Base-by-base conservation (phyloP, 2,329 filamentous ascomycete genomes). In the Leptographium flavum region DNA sequence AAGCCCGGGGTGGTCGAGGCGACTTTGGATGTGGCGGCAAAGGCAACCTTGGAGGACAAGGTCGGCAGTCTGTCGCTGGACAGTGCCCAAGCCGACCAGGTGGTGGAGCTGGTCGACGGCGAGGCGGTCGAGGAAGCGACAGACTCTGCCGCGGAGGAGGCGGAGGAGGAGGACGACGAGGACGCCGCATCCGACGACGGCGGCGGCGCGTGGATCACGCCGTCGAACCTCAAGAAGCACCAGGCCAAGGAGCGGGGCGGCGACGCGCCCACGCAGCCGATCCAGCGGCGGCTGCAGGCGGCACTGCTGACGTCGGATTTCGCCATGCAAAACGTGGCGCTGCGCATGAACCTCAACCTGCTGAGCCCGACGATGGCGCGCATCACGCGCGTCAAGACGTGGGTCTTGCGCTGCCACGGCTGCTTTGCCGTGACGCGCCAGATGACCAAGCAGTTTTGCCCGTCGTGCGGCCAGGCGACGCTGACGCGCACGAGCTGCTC, bases 291-390 rank as follows among this genome's bases (percentile, higher is more conserved):
- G 13, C 81, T 95, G 54, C 81, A 93, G 62, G 86, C 85, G 15
- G 90, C 87, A n/a, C 80, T 90, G 38, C 81, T 96, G 58, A 96
- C 92, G 1, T 87, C 83, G 46, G 92, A 98, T 68, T 96, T 85
- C 64, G 90, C 92, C 45, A 94, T 98, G 86, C 90, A 96, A 66
- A 96, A 96, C 60, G 87, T 96, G 8, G 76, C 92, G 2, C 73
- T 98, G 5, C 86, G 93, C 54, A 93, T 96, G 69, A 94, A 95
- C 65, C 76, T 98, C 14, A 62, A 62, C 42, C 42, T 47, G 37
- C 23, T 49, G 73, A 95, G 47, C 87, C 88, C 0, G 75, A 85
- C 0, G 74, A 77, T 96, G 49, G 74, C 84, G 50, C 79, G 87
- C 55, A 87, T 98, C 59, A 82, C 79, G 32, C 79, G 83, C 48